Percentiles rank a stretch among this genome's conserved stretches.
These are phyloP conservation scores for Penicillium sp. DNA, from an alignment of 2,329 filamentous ascomycete species.

Conservation along the genomic window DNA sequence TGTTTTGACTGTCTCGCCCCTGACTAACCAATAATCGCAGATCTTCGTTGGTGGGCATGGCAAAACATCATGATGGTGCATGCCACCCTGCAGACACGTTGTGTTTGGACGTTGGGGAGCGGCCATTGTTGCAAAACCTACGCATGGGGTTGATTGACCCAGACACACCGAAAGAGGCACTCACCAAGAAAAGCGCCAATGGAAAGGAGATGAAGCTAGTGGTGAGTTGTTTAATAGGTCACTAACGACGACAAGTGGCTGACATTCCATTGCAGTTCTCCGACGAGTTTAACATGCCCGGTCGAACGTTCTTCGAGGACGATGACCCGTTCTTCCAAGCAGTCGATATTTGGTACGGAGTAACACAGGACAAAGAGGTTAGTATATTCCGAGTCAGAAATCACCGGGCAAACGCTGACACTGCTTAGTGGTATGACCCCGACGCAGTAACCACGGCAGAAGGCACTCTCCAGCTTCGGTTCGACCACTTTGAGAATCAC, in stretches of 20 bases:
- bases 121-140: conserved; percentile 52
- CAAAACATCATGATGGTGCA: conserved; percentile 18
- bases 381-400: conserved; percentile 7
- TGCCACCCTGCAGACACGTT: conserved; percentile 35
- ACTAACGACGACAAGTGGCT: neutral
- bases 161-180: conserved; percentile 53
- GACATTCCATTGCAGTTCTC: conserved; percentile 45
- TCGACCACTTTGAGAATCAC: conserved; percentile 58
- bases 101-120: conserved; percentile 45
- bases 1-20: neutral
- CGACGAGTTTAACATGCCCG: conserved; percentile 61
- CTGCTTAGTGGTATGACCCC: conserved; percentile 58
- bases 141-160: conserved; percentile 57
- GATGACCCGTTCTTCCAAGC: conserved; percentile 62
- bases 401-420: conserved; percentile 4
- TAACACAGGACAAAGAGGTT: conserved; percentile 60
- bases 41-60: conserved; percentile 47
- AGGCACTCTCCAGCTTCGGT: conserved; percentile 55
- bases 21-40: conserved; percentile 29
- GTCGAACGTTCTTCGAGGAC: conserved; percentile 61
- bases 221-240: conserved; percentile 32
- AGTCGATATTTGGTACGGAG: conserved; percentile 64
- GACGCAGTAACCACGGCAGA: conserved; percentile 56
- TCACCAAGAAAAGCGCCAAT: conserved; percentile 48
- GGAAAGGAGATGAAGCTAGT: conserved; percentile 57